Evolutionary conservation across 75 land plant species (phyloP), one percentile per base, ranked within the genome.

Genomic region (Picea glauca): DNA sequence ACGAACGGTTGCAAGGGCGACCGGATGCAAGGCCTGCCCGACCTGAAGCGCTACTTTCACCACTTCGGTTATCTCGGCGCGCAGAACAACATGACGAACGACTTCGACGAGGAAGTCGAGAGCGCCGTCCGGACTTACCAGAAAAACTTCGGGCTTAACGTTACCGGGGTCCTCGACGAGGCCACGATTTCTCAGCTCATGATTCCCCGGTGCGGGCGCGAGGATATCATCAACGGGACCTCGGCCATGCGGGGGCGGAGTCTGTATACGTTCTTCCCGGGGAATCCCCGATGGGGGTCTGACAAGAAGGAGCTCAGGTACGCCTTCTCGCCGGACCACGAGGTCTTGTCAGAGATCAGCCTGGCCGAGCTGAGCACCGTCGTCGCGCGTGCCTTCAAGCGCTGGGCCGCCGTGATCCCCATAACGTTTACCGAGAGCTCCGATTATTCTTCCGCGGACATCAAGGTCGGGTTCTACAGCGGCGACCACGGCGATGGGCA

Each of bases 271-370:
- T 91, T 81, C 75, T 93, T 91, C 82, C 82, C 88, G 1, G 87
- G 90, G 33, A 66, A 0, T 18, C 93, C 91, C 1, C 60, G 67
- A 50, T 93, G 94, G 94, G 83, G 88, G n/a, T 1, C 46, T 7
- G 1, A 17, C 46, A 26, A 60, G 58, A 79, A 63, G 12, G 26
- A 76, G 30, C 77, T 92, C 54, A 90, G 83, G 0, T 92, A 92
- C 82, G 87, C 86, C 23, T 88, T 92, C 74, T 66, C 60, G 4
- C 46, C 78, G 9, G 15, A 61, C 35, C n/a, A 70, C 79, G 65
- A 59, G 30, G 56, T 70, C 23, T 7, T 6, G 0, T 17, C 73
- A n/a, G 74, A 35, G 18, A 66, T 62, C 60, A 75, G 62, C 35
- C 60, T 17, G 62, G 4, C 72, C n/a, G 64, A 61, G n/a, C 61